These are phyloP conservation scores for Emmonsiellopsis sp. DNA, from an alignment of 2,329 filamentous ascomycete species.

Conservation along the genomic window DNA sequence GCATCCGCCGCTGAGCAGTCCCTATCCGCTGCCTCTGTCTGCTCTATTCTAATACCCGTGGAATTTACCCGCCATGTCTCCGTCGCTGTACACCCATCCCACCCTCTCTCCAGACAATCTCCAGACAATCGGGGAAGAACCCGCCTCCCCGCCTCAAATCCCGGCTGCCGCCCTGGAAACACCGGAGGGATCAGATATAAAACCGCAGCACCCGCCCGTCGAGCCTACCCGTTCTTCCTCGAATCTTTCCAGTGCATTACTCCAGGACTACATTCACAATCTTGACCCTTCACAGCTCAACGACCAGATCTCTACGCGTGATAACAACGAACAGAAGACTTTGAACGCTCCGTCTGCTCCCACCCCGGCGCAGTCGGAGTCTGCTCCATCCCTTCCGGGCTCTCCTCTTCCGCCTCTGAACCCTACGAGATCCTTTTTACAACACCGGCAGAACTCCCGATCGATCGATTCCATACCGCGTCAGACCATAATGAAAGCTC, in stretches of 20 bases:
- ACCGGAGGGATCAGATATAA: constrained; percentile 6
- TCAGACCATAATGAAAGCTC: constrained; percentile 74
- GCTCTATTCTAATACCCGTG: not conserved
- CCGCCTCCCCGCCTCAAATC: constrained; percentile 7
- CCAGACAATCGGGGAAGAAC: constrained; percentile 9
- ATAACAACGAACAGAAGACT: constrained; percentile 13
- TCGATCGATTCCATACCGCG: constrained; percentile 62
- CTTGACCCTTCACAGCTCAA: constrained; percentile 34
- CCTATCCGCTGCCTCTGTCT: not conserved
- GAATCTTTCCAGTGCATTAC: constrained; percentile 18
- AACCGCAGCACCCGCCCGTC: constrained; percentile 18
- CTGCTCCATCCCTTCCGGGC: not conserved
- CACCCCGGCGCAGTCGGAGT: constrained; percentile 10
- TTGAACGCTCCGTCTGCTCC: constrained; percentile 14
- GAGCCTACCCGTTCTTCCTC: constrained; percentile 17
- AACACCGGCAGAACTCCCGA: constrained; percentile 42
- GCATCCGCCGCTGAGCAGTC: not conserved
- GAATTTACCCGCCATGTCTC: constrained; percentile 4
- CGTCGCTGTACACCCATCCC: constrained; percentile 9
- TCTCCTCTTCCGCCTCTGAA: constrained; percentile 22
- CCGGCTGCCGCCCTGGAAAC: constrained; percentile 12
- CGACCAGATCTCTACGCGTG: constrained; percentile 22
- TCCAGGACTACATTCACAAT: constrained; percentile 36
- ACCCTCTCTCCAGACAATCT: constrained; percentile 9
- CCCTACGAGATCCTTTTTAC: constrained; percentile 25